Conservation (phyloP, 257 asterid genomes). For the Linaria vulgaris region DNA sequence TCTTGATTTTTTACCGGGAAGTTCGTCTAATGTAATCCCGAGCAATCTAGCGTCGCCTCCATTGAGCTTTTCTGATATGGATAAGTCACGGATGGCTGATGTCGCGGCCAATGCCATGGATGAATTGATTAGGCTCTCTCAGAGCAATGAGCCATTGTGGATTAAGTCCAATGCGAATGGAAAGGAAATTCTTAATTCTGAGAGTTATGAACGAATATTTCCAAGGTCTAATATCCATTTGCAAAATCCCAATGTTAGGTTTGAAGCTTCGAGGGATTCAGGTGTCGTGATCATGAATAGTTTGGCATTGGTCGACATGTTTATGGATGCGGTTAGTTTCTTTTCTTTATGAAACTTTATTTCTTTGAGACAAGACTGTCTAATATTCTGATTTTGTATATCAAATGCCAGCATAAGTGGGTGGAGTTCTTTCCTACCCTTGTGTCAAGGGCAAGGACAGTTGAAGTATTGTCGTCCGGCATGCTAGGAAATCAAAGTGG, state of each 20-base stretch:
- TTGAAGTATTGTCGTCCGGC: constrained; percentile 69
- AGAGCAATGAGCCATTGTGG: constrained; percentile 80
- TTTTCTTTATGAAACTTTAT: neutral
- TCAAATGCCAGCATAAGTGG: constrained; percentile 64
- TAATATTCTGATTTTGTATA: neutral
- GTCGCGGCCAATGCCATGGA: constrained; percentile 30
- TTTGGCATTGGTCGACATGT: constrained; percentile 66
- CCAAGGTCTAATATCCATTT: constrained; percentile 58
- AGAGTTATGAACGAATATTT: constrained; percentile 57
- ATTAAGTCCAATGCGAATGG: constrained; percentile 52
- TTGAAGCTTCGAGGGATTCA: constrained; percentile 13
- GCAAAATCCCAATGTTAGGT: constrained; percentile 32
- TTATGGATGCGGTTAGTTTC: constrained; percentile 70
- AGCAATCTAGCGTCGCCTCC: neutral
- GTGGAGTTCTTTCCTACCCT: constrained; percentile 79
- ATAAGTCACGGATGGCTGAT: constrained; percentile 84
- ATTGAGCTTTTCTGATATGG: constrained; percentile 13
- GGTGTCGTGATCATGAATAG: constrained; percentile 44
- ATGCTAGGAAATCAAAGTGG: constrained; percentile 15
- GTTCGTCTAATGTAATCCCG: constrained; percentile 24
- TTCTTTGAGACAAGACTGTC: neutral
- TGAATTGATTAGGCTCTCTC: constrained; percentile 15
- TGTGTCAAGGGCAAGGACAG: constrained; percentile 76
- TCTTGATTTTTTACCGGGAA: constrained; percentile 16
- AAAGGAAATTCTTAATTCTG: constrained; percentile 61